A percentile compares a stretch with the other conserved stretches of the same genome.
phyloP scores from a whole-genome alignment of 257 asterid species.

The Penstemon eatonii region DNA sequence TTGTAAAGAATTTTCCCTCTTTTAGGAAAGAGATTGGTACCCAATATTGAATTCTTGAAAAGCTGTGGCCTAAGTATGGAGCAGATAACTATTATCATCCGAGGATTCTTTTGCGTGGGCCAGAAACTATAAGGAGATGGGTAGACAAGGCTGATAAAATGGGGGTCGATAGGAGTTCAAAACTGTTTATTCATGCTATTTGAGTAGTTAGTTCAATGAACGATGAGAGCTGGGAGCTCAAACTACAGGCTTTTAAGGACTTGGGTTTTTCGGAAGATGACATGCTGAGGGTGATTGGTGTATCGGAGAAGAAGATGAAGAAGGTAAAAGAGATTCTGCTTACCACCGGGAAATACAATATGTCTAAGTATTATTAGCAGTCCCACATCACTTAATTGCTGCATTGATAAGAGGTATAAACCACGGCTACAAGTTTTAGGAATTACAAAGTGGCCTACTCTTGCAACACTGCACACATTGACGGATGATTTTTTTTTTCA shows the following conservation, averaged over 20 bases:
- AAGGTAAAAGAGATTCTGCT: slow-evolving; percentile 26
- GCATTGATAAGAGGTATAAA: slow-evolving; percentile 38
- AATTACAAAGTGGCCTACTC: slow-evolving; percentile 24
- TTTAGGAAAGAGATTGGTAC: slow-evolving; percentile 35
- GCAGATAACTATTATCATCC: slow-evolving; percentile 24
- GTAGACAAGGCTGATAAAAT: slow-evolving; percentile 22
- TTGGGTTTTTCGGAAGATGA: slow-evolving; percentile 43
- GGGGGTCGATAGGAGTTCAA: slow-evolving; percentile 29
- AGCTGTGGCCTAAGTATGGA: slow-evolving; percentile 35
- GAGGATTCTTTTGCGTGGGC: slow-evolving; percentile 27
- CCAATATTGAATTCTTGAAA: slow-evolving; percentile 38
- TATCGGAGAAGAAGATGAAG: slow-evolving; percentile 32
- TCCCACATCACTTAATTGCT: slow-evolving; percentile 29
- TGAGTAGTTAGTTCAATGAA: slow-evolving; percentile 26
- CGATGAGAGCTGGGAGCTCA: slow-evolving; percentile 31
- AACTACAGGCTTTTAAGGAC: slow-evolving; percentile 29
- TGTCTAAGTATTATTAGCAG: slow-evolving; percentile 22
- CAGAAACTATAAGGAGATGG: slow-evolving; percentile 27
- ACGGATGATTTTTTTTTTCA: slow-evolving; percentile 21
- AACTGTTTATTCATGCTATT: slow-evolving; percentile 23
- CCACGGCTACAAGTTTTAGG: slow-evolving; percentile 33
- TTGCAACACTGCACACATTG: neutral
- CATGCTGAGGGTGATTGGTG: slow-evolving; percentile 6
- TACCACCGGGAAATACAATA: slow-evolving; percentile 30
- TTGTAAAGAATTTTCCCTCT: slow-evolving; percentile 21